These are phyloP conservation scores for Apophysomyces trapeziformis DNA, from an alignment of 371 early-diverging fungal species.

Conservation along the genomic window DNA sequence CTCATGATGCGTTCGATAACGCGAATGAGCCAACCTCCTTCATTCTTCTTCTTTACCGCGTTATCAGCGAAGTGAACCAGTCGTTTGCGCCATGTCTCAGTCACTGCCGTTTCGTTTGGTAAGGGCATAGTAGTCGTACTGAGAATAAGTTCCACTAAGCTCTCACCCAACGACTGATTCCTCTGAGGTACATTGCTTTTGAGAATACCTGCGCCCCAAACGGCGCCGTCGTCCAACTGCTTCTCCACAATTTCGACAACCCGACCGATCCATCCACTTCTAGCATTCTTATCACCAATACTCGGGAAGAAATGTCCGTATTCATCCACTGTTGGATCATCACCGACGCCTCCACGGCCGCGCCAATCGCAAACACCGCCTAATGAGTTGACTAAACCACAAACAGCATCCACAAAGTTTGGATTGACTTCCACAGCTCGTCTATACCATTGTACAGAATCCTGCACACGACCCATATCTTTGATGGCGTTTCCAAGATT, in stretches of 20 bases:
- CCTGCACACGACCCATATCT: constrained; percentile 88
- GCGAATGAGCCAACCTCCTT: constrained; percentile 82
- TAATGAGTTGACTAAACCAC: constrained; percentile 87
- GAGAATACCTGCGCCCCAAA: constrained; percentile 60
- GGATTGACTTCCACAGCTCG: constrained; percentile 88
- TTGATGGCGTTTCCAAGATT: constrained; percentile 92
- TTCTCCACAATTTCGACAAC: constrained; percentile 80
- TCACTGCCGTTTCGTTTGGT: not conserved
- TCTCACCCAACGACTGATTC: constrained; percentile 32
- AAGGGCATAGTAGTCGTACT: constrained; percentile 6
- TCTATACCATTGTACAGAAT: constrained; percentile 84
- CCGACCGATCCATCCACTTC: constrained; percentile 79
- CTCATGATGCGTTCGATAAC: constrained; percentile 65
- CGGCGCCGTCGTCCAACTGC: constrained; percentile 72
- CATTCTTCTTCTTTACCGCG: constrained; percentile 53
- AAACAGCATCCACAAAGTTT: constrained; percentile 91
- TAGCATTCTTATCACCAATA: constrained; percentile 23
- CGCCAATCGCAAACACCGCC: constrained; percentile 93
- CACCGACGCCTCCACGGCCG: constrained; percentile 69
- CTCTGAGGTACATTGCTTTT: constrained; percentile 16
- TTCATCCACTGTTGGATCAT: constrained; percentile 43
- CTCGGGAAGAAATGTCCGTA: constrained; percentile 37
- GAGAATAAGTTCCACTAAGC: constrained; percentile 37
- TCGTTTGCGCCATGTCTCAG: constrained; percentile 39
- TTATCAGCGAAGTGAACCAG: constrained; percentile 26